These are phyloP conservation scores for Fomitopsis betulina DNA, from an alignment of 1,284 basidiomycete genomes.

Conservation along the genomic window DNA sequence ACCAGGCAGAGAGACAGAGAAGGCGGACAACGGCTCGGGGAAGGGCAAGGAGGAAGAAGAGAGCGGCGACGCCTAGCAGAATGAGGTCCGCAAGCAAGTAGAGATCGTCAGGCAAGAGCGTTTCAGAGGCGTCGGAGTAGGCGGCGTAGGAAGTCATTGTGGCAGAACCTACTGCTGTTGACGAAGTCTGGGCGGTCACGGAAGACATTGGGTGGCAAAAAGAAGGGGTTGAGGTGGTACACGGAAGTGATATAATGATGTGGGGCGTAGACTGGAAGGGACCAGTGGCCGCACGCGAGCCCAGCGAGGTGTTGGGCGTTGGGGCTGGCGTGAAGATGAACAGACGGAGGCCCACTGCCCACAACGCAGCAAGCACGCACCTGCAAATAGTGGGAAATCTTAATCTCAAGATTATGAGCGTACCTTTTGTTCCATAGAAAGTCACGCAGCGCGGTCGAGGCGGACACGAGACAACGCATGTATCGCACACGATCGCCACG, in stretches of 20 bases:
- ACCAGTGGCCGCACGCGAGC: background rate
- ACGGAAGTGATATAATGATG: background rate
- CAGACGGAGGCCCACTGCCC: background rate
- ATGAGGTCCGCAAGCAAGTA: background rate
- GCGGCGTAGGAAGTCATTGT: background rate
- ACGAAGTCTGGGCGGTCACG: background rate
- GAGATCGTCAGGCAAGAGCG: background rate
- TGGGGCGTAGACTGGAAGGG: background rate
- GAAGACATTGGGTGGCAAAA: background rate
- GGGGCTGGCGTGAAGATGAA: background rate
- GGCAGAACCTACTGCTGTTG: background rate
- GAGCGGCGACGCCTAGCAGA: background rate
- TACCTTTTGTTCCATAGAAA: background rate
- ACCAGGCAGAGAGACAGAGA: background rate
- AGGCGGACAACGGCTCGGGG: background rate
- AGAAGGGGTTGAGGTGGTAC: background rate
- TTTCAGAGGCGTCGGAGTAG: background rate
- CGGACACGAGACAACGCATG: background rate
- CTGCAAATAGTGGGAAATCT: background rate
- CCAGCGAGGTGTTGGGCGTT: background rate
- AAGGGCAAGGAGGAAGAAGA: background rate
- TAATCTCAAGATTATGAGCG: background rate
- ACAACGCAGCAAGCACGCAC: constrained; percentile 1
- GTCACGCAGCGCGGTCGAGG: background rate
- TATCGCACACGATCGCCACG: background rate